phyloP scores from a whole-genome alignment of 768 basidiomycete species.

The Leccinum uliginosum region DNA sequence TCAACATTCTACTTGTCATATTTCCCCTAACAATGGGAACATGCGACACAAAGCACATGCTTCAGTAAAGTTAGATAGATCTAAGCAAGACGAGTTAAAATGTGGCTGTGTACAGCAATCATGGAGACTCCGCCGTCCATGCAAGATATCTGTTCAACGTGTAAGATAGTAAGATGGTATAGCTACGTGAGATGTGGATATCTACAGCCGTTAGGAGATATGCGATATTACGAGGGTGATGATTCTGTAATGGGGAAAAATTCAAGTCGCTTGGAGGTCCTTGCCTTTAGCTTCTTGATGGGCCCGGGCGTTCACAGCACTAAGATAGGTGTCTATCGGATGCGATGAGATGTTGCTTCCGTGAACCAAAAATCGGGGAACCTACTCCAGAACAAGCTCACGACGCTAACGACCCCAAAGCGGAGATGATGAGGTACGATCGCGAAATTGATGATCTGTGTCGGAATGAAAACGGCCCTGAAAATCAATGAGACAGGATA shows the following conservation, averaged over 20 bases:
- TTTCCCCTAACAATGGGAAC: too few relatives aligned
- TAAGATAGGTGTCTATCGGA: conserved; percentile 57
- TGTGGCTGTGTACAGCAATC: background rate
- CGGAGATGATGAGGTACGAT: conserved; percentile 74
- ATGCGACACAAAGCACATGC: too few relatives aligned
- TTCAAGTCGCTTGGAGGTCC: conserved; percentile 1
- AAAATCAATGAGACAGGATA: background rate
- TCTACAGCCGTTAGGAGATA: conserved; percentile 10
- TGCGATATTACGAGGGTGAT: background rate
- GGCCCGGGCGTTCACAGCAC: conserved; percentile 44
- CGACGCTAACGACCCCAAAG: conserved; percentile 68
- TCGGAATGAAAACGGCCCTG: conserved; percentile 72
- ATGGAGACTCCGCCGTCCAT: background rate
- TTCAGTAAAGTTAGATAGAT: too few relatives aligned
- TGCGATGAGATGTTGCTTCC: background rate
- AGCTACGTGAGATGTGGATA: conserved; percentile 9
- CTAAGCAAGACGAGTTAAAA: background rate
- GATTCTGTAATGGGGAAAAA: background rate
- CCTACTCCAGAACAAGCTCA: conserved; percentile 82
- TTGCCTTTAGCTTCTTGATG: conserved; percentile 2
- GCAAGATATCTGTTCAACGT: background rate
- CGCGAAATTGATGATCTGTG: conserved; percentile 76
- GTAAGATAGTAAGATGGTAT: conserved; percentile 1
- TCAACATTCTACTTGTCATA: too few relatives aligned
- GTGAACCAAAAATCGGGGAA: conserved; percentile 12